These are phyloP conservation scores for Pycnococcus provasolii DNA, from an alignment of 139 green algal species.

Conservation along the genomic window DNA sequence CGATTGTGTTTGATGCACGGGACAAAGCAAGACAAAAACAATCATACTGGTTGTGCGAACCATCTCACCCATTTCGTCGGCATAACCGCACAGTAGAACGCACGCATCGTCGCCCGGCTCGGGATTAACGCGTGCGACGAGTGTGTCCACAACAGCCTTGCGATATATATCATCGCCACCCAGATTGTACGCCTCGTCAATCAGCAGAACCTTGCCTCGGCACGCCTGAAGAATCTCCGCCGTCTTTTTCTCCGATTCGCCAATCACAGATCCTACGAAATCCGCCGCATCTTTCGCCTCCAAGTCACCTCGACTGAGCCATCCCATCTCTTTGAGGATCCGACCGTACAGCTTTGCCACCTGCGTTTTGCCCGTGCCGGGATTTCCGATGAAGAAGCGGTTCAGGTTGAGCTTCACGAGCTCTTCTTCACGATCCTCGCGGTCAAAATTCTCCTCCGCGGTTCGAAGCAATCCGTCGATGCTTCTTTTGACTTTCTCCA, in stretches of 20 bases:
- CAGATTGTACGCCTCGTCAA: neutral
- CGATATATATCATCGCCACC: neutral
- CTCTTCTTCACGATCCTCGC: neutral
- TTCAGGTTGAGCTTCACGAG: neutral
- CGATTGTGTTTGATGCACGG: too few relatives aligned
- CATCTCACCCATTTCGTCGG: too few relatives aligned
- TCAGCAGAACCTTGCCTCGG: neutral
- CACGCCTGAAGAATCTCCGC: neutral
- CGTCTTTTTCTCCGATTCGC: neutral
- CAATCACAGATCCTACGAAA: neutral
- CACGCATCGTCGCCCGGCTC: neutral
- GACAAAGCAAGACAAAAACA: too few relatives aligned
- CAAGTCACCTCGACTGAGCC: neutral
- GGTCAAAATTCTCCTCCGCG: neutral
- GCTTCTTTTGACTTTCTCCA: neutral
- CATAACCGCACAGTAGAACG: too few relatives aligned
- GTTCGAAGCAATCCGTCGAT: neutral
- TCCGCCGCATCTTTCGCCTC: neutral
- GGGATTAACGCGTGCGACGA: neutral
- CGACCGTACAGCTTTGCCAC: neutral
- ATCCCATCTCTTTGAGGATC: neutral
- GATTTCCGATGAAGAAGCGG: conserved; percentile 7
- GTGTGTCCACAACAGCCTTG: neutral
- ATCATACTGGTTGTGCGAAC: too few relatives aligned
- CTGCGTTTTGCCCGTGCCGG: conserved; percentile 1